These are phyloP conservation scores for Cruciata laevipes DNA, from an alignment of 257 asterid species.

Conservation along the genomic window DNA sequence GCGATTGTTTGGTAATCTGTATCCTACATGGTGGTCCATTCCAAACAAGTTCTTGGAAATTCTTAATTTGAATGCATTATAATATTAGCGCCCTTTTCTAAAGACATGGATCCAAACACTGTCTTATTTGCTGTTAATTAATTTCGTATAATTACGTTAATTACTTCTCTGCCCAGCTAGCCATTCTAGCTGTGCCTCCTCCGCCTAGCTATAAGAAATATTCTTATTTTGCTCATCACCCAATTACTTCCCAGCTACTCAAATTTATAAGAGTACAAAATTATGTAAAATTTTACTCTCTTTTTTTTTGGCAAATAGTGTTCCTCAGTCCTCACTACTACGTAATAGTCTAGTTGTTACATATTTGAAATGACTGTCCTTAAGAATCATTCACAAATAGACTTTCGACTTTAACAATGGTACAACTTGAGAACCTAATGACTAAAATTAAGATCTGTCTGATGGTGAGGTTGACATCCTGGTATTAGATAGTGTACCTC, in stretches of 20 bases:
- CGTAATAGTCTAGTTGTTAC: too few species aligned
- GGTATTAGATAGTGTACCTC: too few species aligned
- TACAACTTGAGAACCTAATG: too few species aligned
- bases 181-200: neutral
- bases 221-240: conserved; percentile 9
- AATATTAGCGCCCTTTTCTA: conserved; percentile 18
- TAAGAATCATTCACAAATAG: too few species aligned
- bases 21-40: conserved; percentile 15
- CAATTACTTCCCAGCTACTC: conserved; percentile 3
- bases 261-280: too few species aligned
- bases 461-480: too few species aligned
- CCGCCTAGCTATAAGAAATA: neutral
- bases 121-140: conserved; percentile 15
- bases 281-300: too few species aligned
- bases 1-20: conserved; percentile 27
- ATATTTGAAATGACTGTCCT: too few species aligned
- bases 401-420: too few species aligned
- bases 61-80: neutral
- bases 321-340: too few species aligned
- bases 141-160: neutral
- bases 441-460: too few species aligned
- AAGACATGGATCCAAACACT: conserved; percentile 31
- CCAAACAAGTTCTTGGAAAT: conserved; percentile 4
- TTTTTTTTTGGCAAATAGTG: too few species aligned
- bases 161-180: neutral